These are phyloP conservation scores for Cruciata laevipes DNA, from an alignment of 257 asterid genomes.

Conservation along the genomic window DNA sequence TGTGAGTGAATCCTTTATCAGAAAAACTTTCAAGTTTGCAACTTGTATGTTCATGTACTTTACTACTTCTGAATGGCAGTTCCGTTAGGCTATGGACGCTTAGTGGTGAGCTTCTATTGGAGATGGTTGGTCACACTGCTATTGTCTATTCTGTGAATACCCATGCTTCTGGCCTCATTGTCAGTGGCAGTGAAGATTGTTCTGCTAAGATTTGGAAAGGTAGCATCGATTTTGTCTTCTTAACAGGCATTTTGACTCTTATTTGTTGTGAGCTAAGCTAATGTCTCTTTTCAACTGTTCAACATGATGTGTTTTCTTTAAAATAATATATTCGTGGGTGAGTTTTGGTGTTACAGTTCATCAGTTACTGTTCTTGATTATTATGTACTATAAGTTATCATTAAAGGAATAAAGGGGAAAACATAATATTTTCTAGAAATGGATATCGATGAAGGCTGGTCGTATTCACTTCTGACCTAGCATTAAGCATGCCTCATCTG, in stretches of 20 bases:
- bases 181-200: conserved; percentile 92
- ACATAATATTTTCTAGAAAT: not conserved
- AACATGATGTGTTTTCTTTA: not conserved
- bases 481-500: not conserved
- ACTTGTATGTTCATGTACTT: conserved; percentile 2
- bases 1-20: not conserved
- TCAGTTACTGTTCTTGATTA: not conserved
- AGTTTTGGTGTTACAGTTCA: not conserved
- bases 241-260: not conserved
- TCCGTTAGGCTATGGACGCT: conserved; percentile 82
- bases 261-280: not conserved
- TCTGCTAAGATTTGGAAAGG: conserved; percentile 98
- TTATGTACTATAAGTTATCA: no score
- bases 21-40: conserved; percentile 4
- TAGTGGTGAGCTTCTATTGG: conserved; percentile 75
- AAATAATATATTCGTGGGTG: no score
- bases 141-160: conserved; percentile 93
- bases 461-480: not conserved
- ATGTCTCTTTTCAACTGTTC: not conserved
- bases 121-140: conserved; percentile 95
- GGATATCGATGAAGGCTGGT: not conserved
- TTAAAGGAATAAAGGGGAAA: not conserved
- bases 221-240: conserved; percentile 17
- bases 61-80: conserved; percentile 45
- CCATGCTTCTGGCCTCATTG: conserved; percentile 81